Base-by-base conservation (phyloP, 805 yeast genomes). In the Candida ovalis region DNA sequence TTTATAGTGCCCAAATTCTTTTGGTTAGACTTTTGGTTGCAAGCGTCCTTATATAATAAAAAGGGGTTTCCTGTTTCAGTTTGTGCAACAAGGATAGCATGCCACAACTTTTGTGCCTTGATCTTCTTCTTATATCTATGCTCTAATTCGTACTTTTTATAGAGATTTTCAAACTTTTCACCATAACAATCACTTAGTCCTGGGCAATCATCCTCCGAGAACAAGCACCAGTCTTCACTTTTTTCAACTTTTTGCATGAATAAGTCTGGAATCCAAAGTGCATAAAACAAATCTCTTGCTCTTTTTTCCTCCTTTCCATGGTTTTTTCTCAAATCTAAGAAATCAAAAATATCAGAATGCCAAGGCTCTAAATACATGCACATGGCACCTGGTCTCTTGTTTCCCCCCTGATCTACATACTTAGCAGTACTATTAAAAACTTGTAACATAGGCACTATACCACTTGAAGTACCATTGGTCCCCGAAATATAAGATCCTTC, bases 351-450 rank as follows among this genome's bases (percentile, higher is more conserved):
- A 60, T 92, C 99, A 10, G 86, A 80, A 64, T 92, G 99, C 99
- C 99, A 92, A 47, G 99, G 97, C 70, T 92, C 99, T 33, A 92
- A 67, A 69, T 91, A 92, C 33, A 90, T 70, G 32, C 97, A 96
- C 68, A 92, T 87, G 3, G 99, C 99, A 53, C 98, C 98, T 0
- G 99, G 99, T 61, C 99, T 77, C 69, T 91, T 91, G 71, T 92
- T 92, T 47, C 98, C 98, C 53, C 99, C 99, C 75, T 92, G 99
- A 61, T 92, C 98, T 38, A 92, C 98, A 62, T 91, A 92, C 58
- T 97, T 80, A 18, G 99, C 98, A 23, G 98, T 90, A 70, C 89
- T 86, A 73, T 92, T 92, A 73, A 84, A 92, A 9, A 92, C 98
- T 58, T 96, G 81, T 24, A 92, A 73, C 97, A 92, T 90, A n/a